Conservation (phyloP, 371 early-diverging fungal species). For the Coemansia sp. region DNA sequence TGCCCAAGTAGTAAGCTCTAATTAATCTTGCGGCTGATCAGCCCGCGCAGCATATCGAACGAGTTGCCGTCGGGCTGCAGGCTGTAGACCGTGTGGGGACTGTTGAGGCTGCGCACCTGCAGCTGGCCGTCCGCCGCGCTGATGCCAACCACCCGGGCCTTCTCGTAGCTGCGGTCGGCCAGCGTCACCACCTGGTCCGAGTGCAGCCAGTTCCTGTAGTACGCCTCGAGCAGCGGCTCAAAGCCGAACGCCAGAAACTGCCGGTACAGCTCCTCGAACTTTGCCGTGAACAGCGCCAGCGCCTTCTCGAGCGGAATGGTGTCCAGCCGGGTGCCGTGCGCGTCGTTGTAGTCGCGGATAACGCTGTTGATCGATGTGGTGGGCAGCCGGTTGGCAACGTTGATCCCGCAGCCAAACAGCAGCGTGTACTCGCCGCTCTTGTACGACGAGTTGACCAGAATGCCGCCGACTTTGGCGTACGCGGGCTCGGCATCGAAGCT, state of each 20-base stretch:
- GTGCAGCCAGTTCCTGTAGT: constrained; percentile 87
- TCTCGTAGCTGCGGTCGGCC: constrained; percentile 57
- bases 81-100: constrained; percentile 57
- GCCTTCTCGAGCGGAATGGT: constrained; percentile 68
- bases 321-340: constrained; percentile 51
- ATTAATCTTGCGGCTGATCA: constrained; percentile 68
- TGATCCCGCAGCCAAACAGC: constrained; percentile 84
- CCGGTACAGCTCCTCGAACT: constrained; percentile 71
- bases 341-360: constrained; percentile 58
- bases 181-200: constrained; percentile 73
- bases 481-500: constrained; percentile 9
- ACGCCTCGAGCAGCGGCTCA: constrained; percentile 68
- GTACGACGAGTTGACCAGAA: constrained; percentile 80
- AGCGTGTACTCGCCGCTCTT: constrained; percentile 68
- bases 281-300: constrained; percentile 71
- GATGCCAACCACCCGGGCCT: constrained; percentile 74
- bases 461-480: constrained; percentile 78
- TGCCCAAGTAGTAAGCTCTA: neutral
- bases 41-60: constrained; percentile 92
- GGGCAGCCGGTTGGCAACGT: constrained; percentile 77
- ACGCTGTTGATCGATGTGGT: constrained; percentile 83
- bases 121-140: constrained; percentile 75
- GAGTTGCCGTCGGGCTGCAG: constrained; percentile 95
- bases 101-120: constrained; percentile 62
- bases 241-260: constrained; percentile 71